Evolutionary conservation across 2,329 filamentous ascomycete species (phyloP), one percentile per base, ranked within the genome.

Genomic region (Diaporthe amygdali): DNA sequence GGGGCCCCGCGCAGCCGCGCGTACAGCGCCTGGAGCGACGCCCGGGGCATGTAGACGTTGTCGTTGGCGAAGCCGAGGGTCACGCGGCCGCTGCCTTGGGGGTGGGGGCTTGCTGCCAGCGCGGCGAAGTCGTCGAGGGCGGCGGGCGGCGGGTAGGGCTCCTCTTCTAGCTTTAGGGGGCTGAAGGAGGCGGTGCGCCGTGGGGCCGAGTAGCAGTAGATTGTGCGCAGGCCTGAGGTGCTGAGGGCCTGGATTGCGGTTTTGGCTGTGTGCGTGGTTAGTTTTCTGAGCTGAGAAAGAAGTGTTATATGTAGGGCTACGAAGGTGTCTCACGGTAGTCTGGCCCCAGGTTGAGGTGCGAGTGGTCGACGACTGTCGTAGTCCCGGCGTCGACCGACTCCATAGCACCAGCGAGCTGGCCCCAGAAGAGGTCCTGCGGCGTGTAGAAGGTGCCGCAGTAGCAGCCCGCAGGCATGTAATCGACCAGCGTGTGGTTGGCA

Each of bases 401-500:
- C 17, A 84, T 75, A 20, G 77, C 77, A 2, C 83, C 84, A 12
- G 78, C 80, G 5, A 84, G 75, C 71, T 83, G 76, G n/a, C 83
- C 83, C 80, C 84, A 84, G 75, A 85, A 87, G 3, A 85, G 76
- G 69, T 88, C 86, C 2, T 83, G 77, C 2, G 82, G 75, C 5
- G 72, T 75, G 72, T 82, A 84, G 63, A 82, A 74, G 15, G 76
- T 78, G 22, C 77, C 78, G 32, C 79, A 76, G 34, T 81, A 76
- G 63, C 84, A 84, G 34, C 83, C 83, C 14, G 52, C n/a, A 10
- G 72, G 70, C 37, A 78, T 46, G 66, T 80, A 79, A 27, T 76
- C 75, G 22, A 76, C 25, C 20, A 79, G 71, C 8, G 74, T 74
- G 3, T 76, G 74, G 66, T 79, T 72, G 20, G 71, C 70, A 66